Evolutionary conservation across 805 yeast genomes (phyloP).

Genomic region (Ogataea populi-albae): DNA sequence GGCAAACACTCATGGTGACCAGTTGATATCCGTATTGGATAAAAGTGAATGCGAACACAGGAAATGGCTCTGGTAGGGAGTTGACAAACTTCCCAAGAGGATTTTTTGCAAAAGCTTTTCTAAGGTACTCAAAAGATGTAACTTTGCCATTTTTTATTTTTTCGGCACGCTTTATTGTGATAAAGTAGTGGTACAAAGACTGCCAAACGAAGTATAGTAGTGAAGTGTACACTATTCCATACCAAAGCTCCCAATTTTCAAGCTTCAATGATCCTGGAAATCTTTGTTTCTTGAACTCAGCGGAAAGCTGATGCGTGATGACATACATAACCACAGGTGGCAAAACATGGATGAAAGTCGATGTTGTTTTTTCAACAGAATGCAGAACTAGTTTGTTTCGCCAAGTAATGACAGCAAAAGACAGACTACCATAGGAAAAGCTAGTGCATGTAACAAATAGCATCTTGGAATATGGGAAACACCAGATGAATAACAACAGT

Average conservation of each 20-base stretch:
- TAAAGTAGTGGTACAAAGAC: constrained; percentile 82
- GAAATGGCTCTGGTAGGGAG: constrained; percentile 76
- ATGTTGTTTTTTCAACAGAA: constrained; percentile 87
- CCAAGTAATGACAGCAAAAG: constrained; percentile 96
- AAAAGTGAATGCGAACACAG: constrained; percentile 80
- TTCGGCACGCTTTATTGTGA: constrained; percentile 73
- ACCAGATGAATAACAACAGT: constrained; percentile 73
- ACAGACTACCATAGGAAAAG: constrained; percentile 80
- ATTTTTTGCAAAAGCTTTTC: constrained; percentile 64
- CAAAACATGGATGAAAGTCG: constrained; percentile 83
- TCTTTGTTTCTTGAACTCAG: constrained; percentile 47
- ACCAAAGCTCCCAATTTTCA: constrained; percentile 66
- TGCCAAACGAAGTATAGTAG: constrained; percentile 89
- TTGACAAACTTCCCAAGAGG: constrained; percentile 76
- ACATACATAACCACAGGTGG: constrained; percentile 89
- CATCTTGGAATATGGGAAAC: constrained; percentile 67
- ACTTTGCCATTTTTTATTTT: constrained; percentile 82
- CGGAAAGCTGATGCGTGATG: constrained; percentile 71
- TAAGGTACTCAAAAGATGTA: constrained; percentile 82
- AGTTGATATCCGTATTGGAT: constrained; percentile 88
- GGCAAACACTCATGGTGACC: constrained; percentile 82
- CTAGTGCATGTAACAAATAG: constrained; percentile 83
- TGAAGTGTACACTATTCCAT: constrained; percentile 76
- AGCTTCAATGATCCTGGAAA: constrained; percentile 80
- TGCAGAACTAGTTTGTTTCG: constrained; percentile 89